phyloP scores from a whole-genome alignment of 2,329 filamentous ascomycete species.

The Diaporthe longicolla region DNA sequence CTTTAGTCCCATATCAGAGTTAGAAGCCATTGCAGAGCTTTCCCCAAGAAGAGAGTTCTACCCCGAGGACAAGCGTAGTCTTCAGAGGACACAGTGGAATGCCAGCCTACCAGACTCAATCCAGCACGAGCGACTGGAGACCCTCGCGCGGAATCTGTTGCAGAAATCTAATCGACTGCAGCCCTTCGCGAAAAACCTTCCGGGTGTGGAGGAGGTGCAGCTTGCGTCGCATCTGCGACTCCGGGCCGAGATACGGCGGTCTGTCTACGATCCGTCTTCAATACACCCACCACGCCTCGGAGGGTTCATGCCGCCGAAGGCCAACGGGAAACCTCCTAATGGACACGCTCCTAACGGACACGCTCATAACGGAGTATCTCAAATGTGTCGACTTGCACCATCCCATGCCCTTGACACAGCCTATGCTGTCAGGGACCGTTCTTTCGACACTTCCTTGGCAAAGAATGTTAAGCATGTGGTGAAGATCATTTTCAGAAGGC shows the following conservation, averaged over 20 bases:
- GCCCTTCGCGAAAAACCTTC: slow-evolving; percentile 40
- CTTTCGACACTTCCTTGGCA: background rate
- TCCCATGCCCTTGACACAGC: background rate
- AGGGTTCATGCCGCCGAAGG: too few species aligned
- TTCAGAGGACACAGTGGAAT: slow-evolving; percentile 56
- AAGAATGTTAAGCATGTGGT: slow-evolving; percentile 22
- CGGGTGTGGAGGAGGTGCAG: background rate
- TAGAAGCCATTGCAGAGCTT: slow-evolving; percentile 49
- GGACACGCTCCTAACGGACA: too few species aligned
- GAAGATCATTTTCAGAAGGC: background rate
- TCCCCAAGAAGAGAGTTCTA: slow-evolving; percentile 54
- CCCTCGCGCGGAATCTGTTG: slow-evolving; percentile 49
- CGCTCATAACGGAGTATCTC: too few species aligned
- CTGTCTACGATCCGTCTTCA: slow-evolving; percentile 43
- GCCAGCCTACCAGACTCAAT: slow-evolving; percentile 49
- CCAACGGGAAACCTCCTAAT: too few species aligned
- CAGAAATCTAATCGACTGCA: slow-evolving; percentile 50
- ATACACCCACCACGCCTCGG: background rate
- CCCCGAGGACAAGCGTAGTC: slow-evolving; percentile 50
- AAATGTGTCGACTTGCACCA: too few species aligned
- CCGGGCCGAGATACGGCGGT: slow-evolving; percentile 25
- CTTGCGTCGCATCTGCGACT: background rate
- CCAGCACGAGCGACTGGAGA: slow-evolving; percentile 56
- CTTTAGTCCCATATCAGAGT: background rate
- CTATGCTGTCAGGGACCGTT: slow-evolving; percentile 1